phyloP scores from a whole-genome alignment of 768 basidiomycete genomes.

The Xerocomellus chrysenteron region DNA sequence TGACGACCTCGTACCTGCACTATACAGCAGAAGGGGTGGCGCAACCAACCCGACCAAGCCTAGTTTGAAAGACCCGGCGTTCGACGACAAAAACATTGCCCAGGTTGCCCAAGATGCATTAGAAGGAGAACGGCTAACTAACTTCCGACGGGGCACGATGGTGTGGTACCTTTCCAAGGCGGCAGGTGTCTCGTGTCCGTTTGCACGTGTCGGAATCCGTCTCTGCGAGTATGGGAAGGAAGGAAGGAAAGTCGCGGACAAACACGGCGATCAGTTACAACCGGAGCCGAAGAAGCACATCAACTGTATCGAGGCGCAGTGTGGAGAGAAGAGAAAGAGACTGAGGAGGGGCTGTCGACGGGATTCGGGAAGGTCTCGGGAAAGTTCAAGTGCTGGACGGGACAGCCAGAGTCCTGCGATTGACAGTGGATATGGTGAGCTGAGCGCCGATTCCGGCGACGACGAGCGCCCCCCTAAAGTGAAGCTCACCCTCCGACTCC shows the following conservation, averaged over 20 bases:
- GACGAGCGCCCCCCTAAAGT: conserved; percentile 54
- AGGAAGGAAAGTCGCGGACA: conserved; percentile 35
- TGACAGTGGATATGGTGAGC: conserved; percentile 30
- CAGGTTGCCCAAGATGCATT: conserved; percentile 1
- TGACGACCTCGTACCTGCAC: conserved; percentile 71
- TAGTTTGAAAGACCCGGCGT: conserved; percentile 10
- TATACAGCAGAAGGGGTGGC: conserved; percentile 69
- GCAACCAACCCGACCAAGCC: conserved; percentile 45
- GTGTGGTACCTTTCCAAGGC: conserved; percentile 81
- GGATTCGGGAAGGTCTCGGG: conserved; percentile 16
- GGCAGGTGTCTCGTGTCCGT: conserved; percentile 74
- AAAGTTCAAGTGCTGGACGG: conserved; percentile 9
- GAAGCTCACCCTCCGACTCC: conserved; percentile 67
- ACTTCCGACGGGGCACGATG: conserved; percentile 75
- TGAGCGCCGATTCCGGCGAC: conserved; percentile 28
- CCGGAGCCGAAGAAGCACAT: conserved; percentile 47
- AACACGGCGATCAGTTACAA: conserved; percentile 27
- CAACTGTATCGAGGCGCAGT: conserved; percentile 34
- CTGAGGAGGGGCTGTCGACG: conserved; percentile 33
- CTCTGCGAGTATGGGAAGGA: conserved; percentile 65
- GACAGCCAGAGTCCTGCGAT: conserved; percentile 22
- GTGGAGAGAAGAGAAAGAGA: conserved; percentile 48
- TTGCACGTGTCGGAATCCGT: conserved; percentile 68
- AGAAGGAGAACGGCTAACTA: conserved; percentile 49
- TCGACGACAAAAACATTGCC: conserved; percentile 28